These are phyloP conservation scores for Ganoderma lingzhi DNA, from an alignment of 1,284 basidiomycete species.

Conservation along the genomic window DNA sequence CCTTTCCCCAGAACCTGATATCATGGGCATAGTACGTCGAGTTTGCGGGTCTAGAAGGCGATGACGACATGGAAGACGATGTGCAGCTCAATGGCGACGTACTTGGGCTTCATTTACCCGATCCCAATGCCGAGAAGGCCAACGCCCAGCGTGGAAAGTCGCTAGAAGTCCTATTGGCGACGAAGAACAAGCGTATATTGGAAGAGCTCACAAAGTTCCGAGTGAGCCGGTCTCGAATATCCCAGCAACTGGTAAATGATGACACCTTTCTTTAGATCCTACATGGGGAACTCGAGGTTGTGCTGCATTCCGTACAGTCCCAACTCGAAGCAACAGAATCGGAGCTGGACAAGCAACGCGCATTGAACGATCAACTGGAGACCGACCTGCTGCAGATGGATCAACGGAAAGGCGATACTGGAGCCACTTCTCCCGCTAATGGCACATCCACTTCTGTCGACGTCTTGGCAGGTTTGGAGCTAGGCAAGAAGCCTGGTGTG, in stretches of 20 bases:
- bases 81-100: constrained; percentile 41
- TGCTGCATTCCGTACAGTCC: constrained; percentile 65
- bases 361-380: constrained; percentile 90
- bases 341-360: constrained; percentile 81
- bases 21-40: constrained; percentile 81
- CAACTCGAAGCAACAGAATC: constrained; percentile 65
- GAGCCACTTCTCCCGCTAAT: constrained; percentile 28
- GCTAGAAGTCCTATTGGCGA: constrained; percentile 89
- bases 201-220: constrained; percentile 94
- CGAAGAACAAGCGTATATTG: constrained; percentile 94
- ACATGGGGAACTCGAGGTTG: constrained; percentile 80
- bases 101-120: constrained; percentile 73
- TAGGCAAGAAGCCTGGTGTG: constrained; percentile 62
- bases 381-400: constrained; percentile 89
- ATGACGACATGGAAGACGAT: constrained; percentile 56
- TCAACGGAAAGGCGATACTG: constrained; percentile 49
- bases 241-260: constrained; percentile 8
- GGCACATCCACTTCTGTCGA: constrained; percentile 35
- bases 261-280: constrained; percentile 63
- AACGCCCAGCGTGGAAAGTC: constrained; percentile 82
- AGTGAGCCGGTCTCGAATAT: constrained; percentile 50
- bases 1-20: not conserved
- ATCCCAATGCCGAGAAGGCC: constrained; percentile 87
- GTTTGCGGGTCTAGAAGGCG: constrained; percentile 86
- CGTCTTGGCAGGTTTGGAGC: constrained; percentile 75